phyloP scores from a whole-genome alignment of 305 asterid species.

The Solanum chacoense region DNA sequence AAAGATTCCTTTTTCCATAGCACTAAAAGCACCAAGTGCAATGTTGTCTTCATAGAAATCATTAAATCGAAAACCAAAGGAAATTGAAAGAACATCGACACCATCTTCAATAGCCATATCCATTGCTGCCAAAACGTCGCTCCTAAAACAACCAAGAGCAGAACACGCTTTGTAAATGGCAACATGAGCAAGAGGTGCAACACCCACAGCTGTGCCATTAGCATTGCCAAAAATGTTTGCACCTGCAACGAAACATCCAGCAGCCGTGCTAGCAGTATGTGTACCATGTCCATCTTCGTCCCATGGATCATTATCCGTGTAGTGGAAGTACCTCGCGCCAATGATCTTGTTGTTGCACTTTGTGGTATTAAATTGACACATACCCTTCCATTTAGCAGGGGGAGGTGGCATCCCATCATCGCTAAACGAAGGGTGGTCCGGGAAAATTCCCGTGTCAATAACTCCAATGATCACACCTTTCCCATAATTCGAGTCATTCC shows the following conservation, averaged over 20 bases:
- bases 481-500: constrained; percentile 39
- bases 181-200: constrained; percentile 44
- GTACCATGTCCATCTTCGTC: constrained; percentile 45
- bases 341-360: constrained; percentile 48
- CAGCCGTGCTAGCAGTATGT: constrained; percentile 45
- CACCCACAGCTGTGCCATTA: constrained; percentile 42
- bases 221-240: constrained; percentile 35
- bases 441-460: constrained; percentile 32
- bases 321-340: constrained; percentile 29
- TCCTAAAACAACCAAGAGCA: neutral
- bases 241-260: constrained; percentile 35
- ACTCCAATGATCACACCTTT: constrained; percentile 42
- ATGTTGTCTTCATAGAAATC: constrained; percentile 13
- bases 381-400: constrained; percentile 53
- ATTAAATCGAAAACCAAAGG: constrained; percentile 16
- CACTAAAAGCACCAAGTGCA: constrained; percentile 36
- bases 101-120: constrained; percentile 48
- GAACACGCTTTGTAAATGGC: constrained; percentile 36
- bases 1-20: constrained; percentile 35
- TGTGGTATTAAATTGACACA: constrained; percentile 23
- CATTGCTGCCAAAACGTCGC: constrained; percentile 23
- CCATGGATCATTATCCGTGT: neutral
- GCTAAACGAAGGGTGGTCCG: constrained; percentile 41
- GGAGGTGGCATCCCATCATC: constrained; percentile 47
- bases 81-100: constrained; percentile 37